These are phyloP conservation scores for Uncinocarpus reesii DNA, from an alignment of 2,329 filamentous ascomycete genomes.

Conservation along the genomic window DNA sequence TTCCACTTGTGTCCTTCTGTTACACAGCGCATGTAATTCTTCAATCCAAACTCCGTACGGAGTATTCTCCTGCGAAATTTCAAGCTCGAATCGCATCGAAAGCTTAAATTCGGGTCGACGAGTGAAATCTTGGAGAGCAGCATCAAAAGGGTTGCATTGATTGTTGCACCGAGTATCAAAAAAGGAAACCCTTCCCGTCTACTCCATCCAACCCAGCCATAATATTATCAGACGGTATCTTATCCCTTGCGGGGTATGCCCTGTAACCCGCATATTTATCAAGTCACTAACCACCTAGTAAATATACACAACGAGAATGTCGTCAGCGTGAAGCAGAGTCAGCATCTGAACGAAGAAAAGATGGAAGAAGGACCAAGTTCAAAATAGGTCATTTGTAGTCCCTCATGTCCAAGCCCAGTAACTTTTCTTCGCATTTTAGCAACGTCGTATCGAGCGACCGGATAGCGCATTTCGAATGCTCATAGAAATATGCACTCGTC, in stretches of 20 bases:
- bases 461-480: conserved; percentile 18
- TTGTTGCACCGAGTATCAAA: background rate
- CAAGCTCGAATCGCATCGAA: too few species aligned
- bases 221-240: background rate
- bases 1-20: background rate
- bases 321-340: background rate
- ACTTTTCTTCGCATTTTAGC: conserved; percentile 14
- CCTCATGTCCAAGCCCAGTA: conserved; percentile 14
- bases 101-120: too few species aligned
- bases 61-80: background rate
- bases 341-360: background rate
- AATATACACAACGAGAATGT: background rate
- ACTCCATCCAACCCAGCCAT: background rate
- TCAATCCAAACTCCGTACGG: background rate
- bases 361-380: background rate
- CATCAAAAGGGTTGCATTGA: too few species aligned
- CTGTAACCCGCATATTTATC: background rate
- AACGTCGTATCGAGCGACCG: conserved; percentile 15
- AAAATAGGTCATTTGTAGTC: conserved; percentile 11
- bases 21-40: background rate
- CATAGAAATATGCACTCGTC: conserved; percentile 17
- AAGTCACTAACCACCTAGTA: background rate
- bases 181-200: too few species aligned
- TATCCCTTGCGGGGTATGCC: conserved; percentile 4
- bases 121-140: too few species aligned